Conservation (phyloP, 495 filamentous ascomycete species). For the Penicillium pulvis region DNA sequence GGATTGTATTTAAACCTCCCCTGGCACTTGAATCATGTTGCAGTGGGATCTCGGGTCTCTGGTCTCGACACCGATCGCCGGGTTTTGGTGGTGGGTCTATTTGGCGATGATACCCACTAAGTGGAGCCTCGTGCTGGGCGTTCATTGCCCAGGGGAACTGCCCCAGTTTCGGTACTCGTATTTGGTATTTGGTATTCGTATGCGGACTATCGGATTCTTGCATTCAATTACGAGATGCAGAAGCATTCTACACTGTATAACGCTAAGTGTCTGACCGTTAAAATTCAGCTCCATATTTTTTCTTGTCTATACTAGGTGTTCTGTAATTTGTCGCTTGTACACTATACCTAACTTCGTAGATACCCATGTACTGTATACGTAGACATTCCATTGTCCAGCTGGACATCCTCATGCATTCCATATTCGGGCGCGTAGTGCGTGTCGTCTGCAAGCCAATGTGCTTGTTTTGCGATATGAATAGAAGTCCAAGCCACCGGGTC, state of each 20-base stretch:
- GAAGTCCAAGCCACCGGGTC: background rate
- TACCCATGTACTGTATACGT: background rate
- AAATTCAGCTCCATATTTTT: background rate
- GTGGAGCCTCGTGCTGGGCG: conserved; percentile 14
- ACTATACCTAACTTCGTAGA: too few relatives aligned
- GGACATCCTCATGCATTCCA: background rate
- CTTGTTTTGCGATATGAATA: background rate
- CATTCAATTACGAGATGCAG: background rate
- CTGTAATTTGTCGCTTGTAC: too few relatives aligned
- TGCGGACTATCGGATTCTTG: background rate
- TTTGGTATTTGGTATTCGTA: conserved; percentile 2
- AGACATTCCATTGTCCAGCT: background rate
- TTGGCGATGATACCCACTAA: background rate
- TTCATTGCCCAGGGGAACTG: conserved; percentile 13
- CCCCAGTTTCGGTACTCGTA: background rate
- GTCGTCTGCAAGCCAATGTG: background rate
- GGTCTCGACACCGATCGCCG: conserved; percentile 16
- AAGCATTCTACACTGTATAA: background rate
- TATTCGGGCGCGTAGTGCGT: background rate
- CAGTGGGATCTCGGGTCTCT: background rate
- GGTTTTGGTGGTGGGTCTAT: conserved; percentile 4
- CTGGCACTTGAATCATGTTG: background rate
- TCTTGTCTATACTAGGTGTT: too few relatives aligned
- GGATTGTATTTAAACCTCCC: background rate
- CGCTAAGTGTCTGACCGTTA: background rate